Conservation (phyloP, 768 basidiomycete species). For the Auriculariales sp. region DNA sequence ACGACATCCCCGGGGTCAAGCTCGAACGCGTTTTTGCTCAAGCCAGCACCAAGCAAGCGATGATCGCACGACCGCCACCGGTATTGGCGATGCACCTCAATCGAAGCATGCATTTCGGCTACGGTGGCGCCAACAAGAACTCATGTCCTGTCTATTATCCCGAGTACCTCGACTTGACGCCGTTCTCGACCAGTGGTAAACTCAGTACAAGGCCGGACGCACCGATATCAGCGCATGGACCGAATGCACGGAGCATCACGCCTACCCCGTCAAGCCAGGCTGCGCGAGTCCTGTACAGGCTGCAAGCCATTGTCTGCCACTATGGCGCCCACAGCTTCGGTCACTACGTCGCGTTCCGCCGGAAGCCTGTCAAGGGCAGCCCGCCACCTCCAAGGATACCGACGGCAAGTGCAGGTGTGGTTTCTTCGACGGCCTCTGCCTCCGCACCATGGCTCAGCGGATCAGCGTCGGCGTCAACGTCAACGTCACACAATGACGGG, state of each 20-base stretch:
- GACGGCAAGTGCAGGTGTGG: too few relatives aligned
- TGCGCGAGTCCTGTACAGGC: conserved; percentile 61
- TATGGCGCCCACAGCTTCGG: conserved; percentile 88
- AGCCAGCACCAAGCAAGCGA: conserved; percentile 78
- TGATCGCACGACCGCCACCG: conserved; percentile 80
- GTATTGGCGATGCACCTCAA: conserved; percentile 85
- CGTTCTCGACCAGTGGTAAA: conserved; percentile 70
- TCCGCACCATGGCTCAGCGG: too few relatives aligned
- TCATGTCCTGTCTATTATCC: conserved; percentile 68
- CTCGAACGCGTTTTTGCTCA: conserved; percentile 63
- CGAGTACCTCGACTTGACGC: conserved; percentile 77
- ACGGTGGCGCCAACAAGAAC: conserved; percentile 62
- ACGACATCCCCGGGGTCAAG: conserved; percentile 67
- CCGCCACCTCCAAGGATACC: conserved; percentile 26
- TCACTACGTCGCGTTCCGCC: conserved; percentile 84
- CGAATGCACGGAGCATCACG: conserved; percentile 35
- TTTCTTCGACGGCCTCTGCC: too few relatives aligned
- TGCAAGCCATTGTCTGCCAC: conserved; percentile 80
- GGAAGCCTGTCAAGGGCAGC: conserved; percentile 41
- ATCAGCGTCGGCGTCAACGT: too few relatives aligned
- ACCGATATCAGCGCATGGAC: conserved; percentile 42
- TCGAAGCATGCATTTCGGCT: conserved; percentile 73
- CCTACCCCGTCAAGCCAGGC: conserved; percentile 41
- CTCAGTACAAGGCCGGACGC: conserved; percentile 55
- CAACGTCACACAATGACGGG: too few relatives aligned